Evolutionary conservation across 192 early-diverging fungal genomes (phyloP).

Genomic region (Gonapodya prolifera): DNA sequence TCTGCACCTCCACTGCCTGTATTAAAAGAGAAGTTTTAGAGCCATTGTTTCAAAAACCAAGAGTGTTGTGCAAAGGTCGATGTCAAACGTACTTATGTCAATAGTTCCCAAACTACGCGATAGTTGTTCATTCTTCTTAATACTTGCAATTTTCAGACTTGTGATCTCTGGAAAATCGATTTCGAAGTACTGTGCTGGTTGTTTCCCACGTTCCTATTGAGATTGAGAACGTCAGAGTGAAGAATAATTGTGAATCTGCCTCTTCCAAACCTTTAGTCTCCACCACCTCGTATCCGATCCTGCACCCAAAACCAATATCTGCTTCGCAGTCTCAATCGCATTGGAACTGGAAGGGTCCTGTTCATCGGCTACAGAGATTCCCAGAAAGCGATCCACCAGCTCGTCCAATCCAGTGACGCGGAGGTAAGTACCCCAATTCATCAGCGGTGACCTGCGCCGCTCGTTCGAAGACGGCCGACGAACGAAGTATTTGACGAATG

Average conservation of each 20-base stretch:
- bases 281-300: slow-evolving; percentile 92
- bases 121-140: background rate
- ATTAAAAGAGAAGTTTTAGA: slow-evolving; percentile 2
- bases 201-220: slow-evolving; percentile 12
- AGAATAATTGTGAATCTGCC: background rate
- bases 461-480: slow-evolving; percentile 24
- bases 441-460: slow-evolving; percentile 70
- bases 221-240: background rate
- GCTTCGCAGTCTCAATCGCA: slow-evolving; percentile 26
- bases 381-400: background rate
- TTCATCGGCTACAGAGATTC: slow-evolving; percentile 39
- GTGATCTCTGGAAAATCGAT: slow-evolving; percentile 87
- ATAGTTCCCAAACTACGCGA: background rate
- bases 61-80: background rate
- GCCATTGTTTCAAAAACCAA: too few relatives aligned
- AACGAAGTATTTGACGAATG: slow-evolving; percentile 47
- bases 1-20: slow-evolving; percentile 58
- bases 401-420: background rate
- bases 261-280: slow-evolving; percentile 41
- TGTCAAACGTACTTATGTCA: background rate
- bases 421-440: slow-evolving; percentile 65
- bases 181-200: slow-evolving; percentile 62
- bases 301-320: slow-evolving; percentile 79
- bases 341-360: background rate
- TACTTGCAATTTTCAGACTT: slow-evolving; percentile 51